These are phyloP conservation scores for Solanum pimpinellifolium DNA, from an alignment of 257 asterid genomes.

Conservation along the genomic window DNA sequence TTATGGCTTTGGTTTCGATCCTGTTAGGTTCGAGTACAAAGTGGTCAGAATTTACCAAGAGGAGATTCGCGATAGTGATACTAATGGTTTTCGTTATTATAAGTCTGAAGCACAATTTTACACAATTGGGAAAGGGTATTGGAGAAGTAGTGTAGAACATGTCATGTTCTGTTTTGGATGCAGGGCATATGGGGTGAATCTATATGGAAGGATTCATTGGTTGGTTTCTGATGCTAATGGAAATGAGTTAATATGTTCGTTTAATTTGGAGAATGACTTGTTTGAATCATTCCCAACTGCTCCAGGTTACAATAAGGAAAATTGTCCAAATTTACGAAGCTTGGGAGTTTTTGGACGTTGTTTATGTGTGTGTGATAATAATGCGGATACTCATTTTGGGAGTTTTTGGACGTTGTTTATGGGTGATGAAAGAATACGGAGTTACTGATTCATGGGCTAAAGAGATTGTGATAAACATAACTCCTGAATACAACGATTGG, in stretches of 20 bases:
- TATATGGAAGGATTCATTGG: slow-evolving; percentile 43
- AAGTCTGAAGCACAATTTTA: slow-evolving; percentile 32
- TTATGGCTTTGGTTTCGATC: slow-evolving; percentile 22
- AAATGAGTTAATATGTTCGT: slow-evolving; percentile 28
- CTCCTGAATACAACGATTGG: too few species aligned
- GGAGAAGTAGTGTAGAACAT: slow-evolving; percentile 15
- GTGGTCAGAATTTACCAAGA: slow-evolving; percentile 40
- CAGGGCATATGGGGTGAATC: slow-evolving; percentile 10
- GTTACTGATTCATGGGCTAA: slow-evolving; percentile 28
- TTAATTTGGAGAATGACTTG: slow-evolving; percentile 34
- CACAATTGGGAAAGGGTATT: slow-evolving; percentile 20
- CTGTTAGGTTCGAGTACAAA: slow-evolving; percentile 1
- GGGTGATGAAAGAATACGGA: slow-evolving; percentile 52
- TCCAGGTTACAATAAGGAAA: slow-evolving; percentile 10
- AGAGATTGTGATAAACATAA: slow-evolving; percentile 19
- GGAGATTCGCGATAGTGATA: neutral
- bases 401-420: neutral
- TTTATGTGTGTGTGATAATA: slow-evolving; percentile 30
- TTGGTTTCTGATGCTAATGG: slow-evolving; percentile 21
- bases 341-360: slow-evolving; percentile 18
- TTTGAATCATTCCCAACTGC: slow-evolving; percentile 14
- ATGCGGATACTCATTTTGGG: slow-evolving; percentile 3
- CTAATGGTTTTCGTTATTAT: neutral
- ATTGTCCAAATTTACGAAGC: slow-evolving; percentile 10
- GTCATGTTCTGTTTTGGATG: slow-evolving; percentile 18